Percentiles rank a stretch among this genome's conserved stretches.
phyloP scores from a whole-genome alignment of 2,329 filamentous ascomycete species.

The Venturia carpophila region DNA sequence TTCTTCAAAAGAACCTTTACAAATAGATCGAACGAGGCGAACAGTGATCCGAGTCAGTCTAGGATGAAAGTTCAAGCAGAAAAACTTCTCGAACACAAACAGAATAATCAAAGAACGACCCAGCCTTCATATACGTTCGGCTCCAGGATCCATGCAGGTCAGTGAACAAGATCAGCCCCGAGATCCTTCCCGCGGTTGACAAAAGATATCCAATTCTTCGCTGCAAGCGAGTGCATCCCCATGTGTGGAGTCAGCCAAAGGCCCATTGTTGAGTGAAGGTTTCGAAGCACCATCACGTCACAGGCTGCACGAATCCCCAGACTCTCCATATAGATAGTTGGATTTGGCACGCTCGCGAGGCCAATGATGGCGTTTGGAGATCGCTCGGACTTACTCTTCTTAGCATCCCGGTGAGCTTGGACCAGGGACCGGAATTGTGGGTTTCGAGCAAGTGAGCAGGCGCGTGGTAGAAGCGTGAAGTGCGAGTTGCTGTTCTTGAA shows the following conservation, averaged over 20 bases:
- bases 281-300: slow-evolving; percentile 5
- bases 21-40: neutral
- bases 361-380: neutral
- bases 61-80: neutral
- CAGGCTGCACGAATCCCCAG: neutral
- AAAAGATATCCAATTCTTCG: neutral
- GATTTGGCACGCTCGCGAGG: neutral
- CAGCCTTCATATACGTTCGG: neutral
- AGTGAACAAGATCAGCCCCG: neutral
- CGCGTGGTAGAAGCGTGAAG: neutral
- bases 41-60: neutral
- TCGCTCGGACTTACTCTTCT: neutral
- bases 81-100: neutral
- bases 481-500: neutral
- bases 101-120: neutral
- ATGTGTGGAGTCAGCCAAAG: neutral
- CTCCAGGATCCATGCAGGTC: neutral
- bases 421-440: neutral
- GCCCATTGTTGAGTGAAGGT: neutral
- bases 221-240: neutral
- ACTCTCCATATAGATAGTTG: neutral
- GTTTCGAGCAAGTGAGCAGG: neutral
- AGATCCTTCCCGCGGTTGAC: neutral
- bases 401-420: neutral
- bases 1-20: neutral